Evolutionary conservation across 2,329 filamentous ascomycete species (phyloP).

Genomic region (Alternaria ventricosa): DNA sequence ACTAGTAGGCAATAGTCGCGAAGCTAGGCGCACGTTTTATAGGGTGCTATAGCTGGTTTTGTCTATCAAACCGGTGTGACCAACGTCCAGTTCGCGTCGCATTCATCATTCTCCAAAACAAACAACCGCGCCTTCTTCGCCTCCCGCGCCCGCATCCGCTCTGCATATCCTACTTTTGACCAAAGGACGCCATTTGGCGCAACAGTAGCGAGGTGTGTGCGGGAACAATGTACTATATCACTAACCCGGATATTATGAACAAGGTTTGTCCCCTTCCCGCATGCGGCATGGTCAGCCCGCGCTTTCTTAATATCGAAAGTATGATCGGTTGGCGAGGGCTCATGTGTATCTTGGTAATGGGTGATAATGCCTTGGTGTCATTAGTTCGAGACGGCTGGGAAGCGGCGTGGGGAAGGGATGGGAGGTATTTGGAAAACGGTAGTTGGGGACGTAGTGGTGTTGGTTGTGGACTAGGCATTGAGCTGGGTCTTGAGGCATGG

Average conservation of each 20-base stretch:
- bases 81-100: neutral
- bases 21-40: neutral
- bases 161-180: neutral
- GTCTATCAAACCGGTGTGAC: neutral
- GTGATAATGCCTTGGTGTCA: constrained; percentile 5
- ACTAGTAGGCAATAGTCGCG: neutral
- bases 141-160: constrained; percentile 5
- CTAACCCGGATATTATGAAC: constrained; percentile 34
- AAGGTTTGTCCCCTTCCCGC: constrained; percentile 18
- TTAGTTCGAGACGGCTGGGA: neutral
- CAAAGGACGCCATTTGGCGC: constrained; percentile 4
- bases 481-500: neutral
- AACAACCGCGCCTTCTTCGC: neutral
- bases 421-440: neutral
- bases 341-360: constrained; percentile 15
- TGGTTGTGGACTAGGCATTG: neutral
- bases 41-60: neutral
- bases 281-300: constrained; percentile 4
- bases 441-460: neutral
- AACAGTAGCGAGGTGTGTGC: constrained; percentile 11
- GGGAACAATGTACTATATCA: constrained; percentile 20
- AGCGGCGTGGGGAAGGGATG: neutral
- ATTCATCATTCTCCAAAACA: neutral
- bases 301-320: constrained; percentile 21
- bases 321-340: constrained; percentile 9